phyloP scores from a whole-genome alignment of 179 eudicot species.

The Beta macrorhiza region DNA sequence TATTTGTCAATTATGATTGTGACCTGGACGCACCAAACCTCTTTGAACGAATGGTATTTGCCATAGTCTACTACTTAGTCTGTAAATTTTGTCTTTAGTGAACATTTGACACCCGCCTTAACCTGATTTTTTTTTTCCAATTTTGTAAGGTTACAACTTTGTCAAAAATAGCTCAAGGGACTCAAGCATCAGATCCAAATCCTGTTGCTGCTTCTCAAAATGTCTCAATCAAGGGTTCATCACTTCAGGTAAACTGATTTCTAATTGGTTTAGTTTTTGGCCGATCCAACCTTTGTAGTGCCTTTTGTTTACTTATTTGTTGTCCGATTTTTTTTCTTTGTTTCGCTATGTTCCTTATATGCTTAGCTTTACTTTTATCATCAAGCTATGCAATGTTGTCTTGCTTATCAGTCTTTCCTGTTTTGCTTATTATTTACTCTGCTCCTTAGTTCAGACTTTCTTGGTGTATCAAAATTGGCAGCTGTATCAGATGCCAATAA shows the following conservation, averaged over 20 bases:
- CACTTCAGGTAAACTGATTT: conserved; percentile 70
- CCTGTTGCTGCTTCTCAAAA: conserved; percentile 69
- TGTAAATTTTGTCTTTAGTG: not conserved
- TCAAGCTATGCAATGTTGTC: not conserved
- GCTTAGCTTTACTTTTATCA: not conserved
- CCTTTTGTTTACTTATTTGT: not conserved
- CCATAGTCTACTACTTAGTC: conserved; percentile 5
- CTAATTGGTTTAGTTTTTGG: conserved; percentile 6
- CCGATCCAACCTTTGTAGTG: conserved; percentile 8
- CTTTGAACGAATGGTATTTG: conserved; percentile 84
- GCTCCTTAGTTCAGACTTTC: not conserved
- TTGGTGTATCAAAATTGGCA: not conserved
- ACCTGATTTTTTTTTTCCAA: not conserved
- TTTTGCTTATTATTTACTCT: not conserved
- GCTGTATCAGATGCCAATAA: not conserved
- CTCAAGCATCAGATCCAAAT: conserved; percentile 78
- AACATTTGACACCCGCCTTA: not conserved
- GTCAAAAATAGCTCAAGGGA: conserved; percentile 90
- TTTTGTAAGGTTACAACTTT: conserved; percentile 62
- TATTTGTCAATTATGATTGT: conserved; percentile 92
- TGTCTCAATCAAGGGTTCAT: conserved; percentile 76
- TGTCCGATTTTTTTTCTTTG: not conserved
- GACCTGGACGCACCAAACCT: conserved; percentile 91
- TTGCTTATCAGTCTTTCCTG: too few relatives aligned
- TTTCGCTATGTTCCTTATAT: not conserved